Percentiles rank a stretch among this genome's conserved stretches.
Conservation (phyloP, 75 land plant species). For the Pinus taeda region DNA sequence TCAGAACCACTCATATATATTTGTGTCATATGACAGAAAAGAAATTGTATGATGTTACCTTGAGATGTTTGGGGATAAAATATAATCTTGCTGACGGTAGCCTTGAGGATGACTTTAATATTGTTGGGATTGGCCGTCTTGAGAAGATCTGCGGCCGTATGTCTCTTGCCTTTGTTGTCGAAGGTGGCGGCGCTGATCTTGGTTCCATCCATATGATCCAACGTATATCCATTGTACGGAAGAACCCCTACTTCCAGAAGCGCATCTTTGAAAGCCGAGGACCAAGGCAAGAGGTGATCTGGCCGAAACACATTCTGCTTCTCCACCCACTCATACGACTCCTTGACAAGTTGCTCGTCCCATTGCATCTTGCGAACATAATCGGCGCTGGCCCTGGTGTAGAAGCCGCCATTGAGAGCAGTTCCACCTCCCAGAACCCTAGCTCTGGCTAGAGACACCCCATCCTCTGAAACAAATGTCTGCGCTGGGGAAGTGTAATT, state of each 20-base stretch:
- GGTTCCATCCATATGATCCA: constrained; percentile 10
- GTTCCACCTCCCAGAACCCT: not conserved
- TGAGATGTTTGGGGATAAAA: not conserved
- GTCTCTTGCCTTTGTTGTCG: constrained; percentile 15
- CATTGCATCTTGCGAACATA: not conserved
- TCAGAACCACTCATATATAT: too few relatives aligned
- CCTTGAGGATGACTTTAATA: constrained; percentile 10
- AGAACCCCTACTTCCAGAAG: not conserved
- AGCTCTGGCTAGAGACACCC: not conserved
- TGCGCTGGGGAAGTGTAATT: constrained; percentile 56
- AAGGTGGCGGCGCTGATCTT: constrained; percentile 16
- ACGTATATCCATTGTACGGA: not conserved
- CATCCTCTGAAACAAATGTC: constrained; percentile 71
- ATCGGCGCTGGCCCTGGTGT: not conserved
- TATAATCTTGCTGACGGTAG: constrained; percentile 5
- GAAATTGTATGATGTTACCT: not conserved
- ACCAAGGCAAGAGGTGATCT: not conserved
- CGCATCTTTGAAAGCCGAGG: not conserved
- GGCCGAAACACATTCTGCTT: not conserved
- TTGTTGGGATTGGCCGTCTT: constrained; percentile 10
- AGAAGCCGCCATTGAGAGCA: not conserved
- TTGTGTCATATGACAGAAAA: not conserved
- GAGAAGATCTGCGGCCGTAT: constrained; percentile 17
- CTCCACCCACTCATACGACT: constrained; percentile 2
- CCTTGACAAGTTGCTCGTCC: not conserved